Percentiles rank a stretch among this genome's conserved stretches.
phyloP scores from a whole-genome alignment of 768 basidiomycete species.

The Mycena venus region DNA sequence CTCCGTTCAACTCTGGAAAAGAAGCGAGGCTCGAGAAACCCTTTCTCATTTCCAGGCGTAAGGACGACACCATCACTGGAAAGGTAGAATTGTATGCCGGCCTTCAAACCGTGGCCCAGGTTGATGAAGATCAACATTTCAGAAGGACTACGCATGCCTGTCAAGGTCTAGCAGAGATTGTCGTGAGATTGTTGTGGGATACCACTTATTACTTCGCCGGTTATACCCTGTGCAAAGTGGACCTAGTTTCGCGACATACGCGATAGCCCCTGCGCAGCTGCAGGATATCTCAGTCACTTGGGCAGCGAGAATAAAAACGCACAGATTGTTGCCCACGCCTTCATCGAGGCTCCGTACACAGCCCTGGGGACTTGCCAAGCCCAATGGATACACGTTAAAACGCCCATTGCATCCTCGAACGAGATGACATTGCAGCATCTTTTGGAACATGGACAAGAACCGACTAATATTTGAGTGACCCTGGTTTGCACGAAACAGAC shows the following conservation, averaged over 20 bases:
- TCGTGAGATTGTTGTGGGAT: neutral
- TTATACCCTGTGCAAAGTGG: conserved; percentile 75
- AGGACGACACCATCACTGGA: conserved; percentile 81
- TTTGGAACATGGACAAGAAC: neutral
- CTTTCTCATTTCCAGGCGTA: conserved; percentile 69
- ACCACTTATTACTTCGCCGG: conserved; percentile 72
- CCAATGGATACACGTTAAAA: conserved; percentile 55
- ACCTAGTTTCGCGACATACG: conserved; percentile 81
- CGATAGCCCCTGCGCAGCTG: conserved; percentile 69
- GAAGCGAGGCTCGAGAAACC: conserved; percentile 63
- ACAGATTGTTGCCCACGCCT: conserved; percentile 73
- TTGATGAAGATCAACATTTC: conserved; percentile 79
- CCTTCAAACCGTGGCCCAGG: conserved; percentile 62
- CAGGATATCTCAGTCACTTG: neutral
- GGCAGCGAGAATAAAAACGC: conserved; percentile 16
- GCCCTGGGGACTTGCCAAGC: conserved; percentile 65
- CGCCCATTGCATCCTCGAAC: conserved; percentile 56
- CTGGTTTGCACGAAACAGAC: conserved; percentile 82
- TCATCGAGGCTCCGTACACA: conserved; percentile 72
- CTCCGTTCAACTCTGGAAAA: conserved; percentile 66
- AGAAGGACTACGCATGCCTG: conserved; percentile 66
- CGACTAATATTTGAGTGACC: conserved; percentile 63
- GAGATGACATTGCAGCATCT: neutral
- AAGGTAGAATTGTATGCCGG: conserved; percentile 67
- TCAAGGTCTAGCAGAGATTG: neutral